phyloP scores from a whole-genome alignment of 306 rosid species.

The Citrullus mucosospermus region DNA sequence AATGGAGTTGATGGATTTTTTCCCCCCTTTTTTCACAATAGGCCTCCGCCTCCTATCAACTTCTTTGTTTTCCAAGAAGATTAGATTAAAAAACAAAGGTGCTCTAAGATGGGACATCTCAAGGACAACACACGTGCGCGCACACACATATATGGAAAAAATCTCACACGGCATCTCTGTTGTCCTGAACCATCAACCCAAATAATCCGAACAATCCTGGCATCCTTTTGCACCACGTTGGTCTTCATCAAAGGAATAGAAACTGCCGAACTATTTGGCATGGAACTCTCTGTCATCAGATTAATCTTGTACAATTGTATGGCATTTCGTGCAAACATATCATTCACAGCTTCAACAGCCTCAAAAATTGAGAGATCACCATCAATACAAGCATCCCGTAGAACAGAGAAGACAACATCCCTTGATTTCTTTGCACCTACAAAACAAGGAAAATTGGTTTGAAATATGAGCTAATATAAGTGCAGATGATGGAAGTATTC shows the following conservation, averaged over 20 bases:
- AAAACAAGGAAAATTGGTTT: constrained; percentile 10
- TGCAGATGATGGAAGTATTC: not conserved
- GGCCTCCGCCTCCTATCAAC: not conserved
- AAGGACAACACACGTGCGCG: not conserved
- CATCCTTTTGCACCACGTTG: constrained; percentile 22
- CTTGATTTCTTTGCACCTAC: constrained; percentile 79
- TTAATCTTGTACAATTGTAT: constrained; percentile 52
- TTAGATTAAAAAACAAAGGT: not conserved
- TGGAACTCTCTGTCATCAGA: constrained; percentile 6
- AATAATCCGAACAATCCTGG: constrained; percentile 55
- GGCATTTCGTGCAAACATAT: constrained; percentile 64
- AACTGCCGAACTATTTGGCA: constrained; percentile 14
- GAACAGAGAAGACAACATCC: constrained; percentile 59
- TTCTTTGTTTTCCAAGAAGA: not conserved
- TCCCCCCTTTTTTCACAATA: not conserved
- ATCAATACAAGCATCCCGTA: constrained; percentile 55
- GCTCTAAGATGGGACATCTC: not conserved
- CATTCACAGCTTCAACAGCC: constrained; percentile 68
- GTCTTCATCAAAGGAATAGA: constrained; percentile 13
- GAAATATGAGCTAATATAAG: not conserved
- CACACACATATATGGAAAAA: not conserved
- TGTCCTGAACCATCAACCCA: constrained; percentile 89
- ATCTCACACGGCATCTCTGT: constrained; percentile 86
- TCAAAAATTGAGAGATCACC: constrained; percentile 71
- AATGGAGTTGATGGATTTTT: not conserved